Percentiles rank a stretch among this genome's conserved stretches.
These are phyloP conservation scores for Penicillium argentinense DNA, from an alignment of 495 filamentous ascomycete genomes.

Conservation along the genomic window DNA sequence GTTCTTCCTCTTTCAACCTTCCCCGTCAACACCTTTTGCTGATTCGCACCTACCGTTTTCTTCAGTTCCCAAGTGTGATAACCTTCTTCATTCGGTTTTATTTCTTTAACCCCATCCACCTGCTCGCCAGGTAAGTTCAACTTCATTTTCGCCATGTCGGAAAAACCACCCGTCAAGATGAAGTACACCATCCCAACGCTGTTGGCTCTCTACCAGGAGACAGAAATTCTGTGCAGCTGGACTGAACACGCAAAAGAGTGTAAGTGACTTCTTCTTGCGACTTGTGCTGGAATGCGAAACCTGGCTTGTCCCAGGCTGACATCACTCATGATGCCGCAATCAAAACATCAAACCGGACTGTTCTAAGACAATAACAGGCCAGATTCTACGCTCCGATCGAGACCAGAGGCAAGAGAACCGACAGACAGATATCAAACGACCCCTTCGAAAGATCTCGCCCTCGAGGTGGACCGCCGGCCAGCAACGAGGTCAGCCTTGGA, in stretches of 20 bases:
- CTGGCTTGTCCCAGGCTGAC: not conserved
- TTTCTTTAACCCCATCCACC: not conserved
- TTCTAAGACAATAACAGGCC: no score
- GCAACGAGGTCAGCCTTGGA: slow-evolving; percentile 4
- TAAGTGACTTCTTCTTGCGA: slow-evolving; percentile 9
- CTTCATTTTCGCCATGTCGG: not conserved
- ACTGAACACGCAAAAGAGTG: slow-evolving; percentile 17
- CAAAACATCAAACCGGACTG: slow-evolving; percentile 7
- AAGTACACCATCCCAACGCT: slow-evolving; percentile 42
- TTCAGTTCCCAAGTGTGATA: no score
- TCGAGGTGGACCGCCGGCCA: not conserved
- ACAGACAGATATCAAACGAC: not conserved
- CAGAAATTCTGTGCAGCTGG: slow-evolving; percentile 28
- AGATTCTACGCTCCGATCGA: no score
- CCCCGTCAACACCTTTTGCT: no score
- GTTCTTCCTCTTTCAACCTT: not conserved
- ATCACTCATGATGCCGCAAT: not conserved
- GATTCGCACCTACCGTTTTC: no score
- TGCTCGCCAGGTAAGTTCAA: not conserved
- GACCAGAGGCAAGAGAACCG: no score
- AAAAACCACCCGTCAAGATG: slow-evolving; percentile 19
- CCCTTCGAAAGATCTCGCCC: not conserved
- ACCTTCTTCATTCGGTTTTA: slow-evolving; percentile 2
- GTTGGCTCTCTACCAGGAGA: slow-evolving; percentile 34
- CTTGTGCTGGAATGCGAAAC: not conserved